A percentile compares a stretch with the other conserved stretches of the same genome.
Evolutionary conservation across 768 basidiomycete species (phyloP).

Genomic region (Tulasnella sp.): DNA sequence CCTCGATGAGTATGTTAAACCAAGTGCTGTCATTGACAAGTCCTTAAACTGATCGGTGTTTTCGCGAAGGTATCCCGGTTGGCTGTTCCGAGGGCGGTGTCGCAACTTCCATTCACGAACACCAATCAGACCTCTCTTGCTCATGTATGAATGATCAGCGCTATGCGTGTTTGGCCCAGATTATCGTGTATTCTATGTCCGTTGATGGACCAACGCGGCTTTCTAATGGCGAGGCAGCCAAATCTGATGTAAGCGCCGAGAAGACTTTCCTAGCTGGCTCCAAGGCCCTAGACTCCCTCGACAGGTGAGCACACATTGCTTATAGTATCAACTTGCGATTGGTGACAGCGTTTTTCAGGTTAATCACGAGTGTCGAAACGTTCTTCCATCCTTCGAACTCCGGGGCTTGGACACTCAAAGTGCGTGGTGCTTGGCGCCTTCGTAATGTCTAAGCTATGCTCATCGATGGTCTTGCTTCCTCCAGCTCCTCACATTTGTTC

Average conservation of each 20-base stretch:
- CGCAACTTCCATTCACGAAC: constrained; percentile 59
- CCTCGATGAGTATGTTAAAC: constrained; percentile 15
- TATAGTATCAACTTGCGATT: not conserved
- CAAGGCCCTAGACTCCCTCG: constrained; percentile 79
- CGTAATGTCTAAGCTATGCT: no score
- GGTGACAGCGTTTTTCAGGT: constrained; percentile 21
- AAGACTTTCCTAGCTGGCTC: constrained; percentile 66
- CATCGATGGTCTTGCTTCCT: not conserved
- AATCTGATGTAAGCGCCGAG: constrained; percentile 25
- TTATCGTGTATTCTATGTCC: constrained; percentile 83
- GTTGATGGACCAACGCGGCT: constrained; percentile 56
- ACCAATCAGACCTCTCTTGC: constrained; percentile 38
- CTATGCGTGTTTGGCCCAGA: constrained; percentile 63
- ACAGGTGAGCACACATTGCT: constrained; percentile 25
- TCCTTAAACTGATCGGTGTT: not conserved
- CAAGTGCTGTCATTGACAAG: not conserved
- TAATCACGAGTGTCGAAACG: constrained; percentile 85
- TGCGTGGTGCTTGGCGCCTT: no score
- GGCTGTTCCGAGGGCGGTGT: constrained; percentile 55
- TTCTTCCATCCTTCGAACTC: constrained; percentile 95
- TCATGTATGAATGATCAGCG: constrained; percentile 49
- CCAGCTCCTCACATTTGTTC: constrained; percentile 58
- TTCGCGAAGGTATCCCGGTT: constrained; percentile 46
- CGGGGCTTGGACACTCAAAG: constrained; percentile 65
- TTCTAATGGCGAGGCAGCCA: constrained; percentile 25